Percentiles rank a stretch among this genome's conserved stretches.
Conservation (phyloP, 2,329 filamentous ascomycete species). For the Cladophialophora carrionii region DNA sequence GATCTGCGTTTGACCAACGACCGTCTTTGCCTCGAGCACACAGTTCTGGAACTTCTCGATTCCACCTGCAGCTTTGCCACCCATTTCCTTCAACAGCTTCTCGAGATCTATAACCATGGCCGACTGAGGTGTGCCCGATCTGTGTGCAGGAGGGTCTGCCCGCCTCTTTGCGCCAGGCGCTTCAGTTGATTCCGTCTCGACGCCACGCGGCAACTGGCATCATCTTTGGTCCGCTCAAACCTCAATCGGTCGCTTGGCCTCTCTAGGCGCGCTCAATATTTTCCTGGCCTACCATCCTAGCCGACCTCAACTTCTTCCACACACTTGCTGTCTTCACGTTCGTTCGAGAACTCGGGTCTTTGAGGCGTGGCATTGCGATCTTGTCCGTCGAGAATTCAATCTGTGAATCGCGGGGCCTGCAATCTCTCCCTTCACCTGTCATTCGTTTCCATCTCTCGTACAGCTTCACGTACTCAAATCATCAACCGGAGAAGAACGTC, state of each 20-base stretch:
- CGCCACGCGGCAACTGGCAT: slow-evolving; percentile 21
- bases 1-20: slow-evolving; percentile 22
- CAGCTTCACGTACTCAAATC: background rate
- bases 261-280: slow-evolving; percentile 22
- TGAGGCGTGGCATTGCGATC: slow-evolving; percentile 11
- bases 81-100: background rate
- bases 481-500: background rate
- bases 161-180: slow-evolving; percentile 13
- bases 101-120: background rate
- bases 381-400: slow-evolving; percentile 20
- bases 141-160: background rate
- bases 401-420: slow-evolving; percentile 12
- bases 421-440: slow-evolving; percentile 21
- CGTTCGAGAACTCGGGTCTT: slow-evolving; percentile 11
- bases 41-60: slow-evolving; percentile 16
- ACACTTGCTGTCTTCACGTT: slow-evolving; percentile 23
- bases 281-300: slow-evolving; percentile 4
- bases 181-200: slow-evolving; percentile 11
- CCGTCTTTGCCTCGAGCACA: slow-evolving; percentile 20
- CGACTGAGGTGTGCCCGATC: background rate
- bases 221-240: slow-evolving; percentile 16
- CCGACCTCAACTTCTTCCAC: slow-evolving; percentile 16
- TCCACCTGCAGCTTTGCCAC: background rate
- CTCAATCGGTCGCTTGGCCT: slow-evolving; percentile 14
- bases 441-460: slow-evolving; percentile 21